phyloP scores from a whole-genome alignment of 495 filamentous ascomycete genomes.

The Chaetomium cochliodes region DNA sequence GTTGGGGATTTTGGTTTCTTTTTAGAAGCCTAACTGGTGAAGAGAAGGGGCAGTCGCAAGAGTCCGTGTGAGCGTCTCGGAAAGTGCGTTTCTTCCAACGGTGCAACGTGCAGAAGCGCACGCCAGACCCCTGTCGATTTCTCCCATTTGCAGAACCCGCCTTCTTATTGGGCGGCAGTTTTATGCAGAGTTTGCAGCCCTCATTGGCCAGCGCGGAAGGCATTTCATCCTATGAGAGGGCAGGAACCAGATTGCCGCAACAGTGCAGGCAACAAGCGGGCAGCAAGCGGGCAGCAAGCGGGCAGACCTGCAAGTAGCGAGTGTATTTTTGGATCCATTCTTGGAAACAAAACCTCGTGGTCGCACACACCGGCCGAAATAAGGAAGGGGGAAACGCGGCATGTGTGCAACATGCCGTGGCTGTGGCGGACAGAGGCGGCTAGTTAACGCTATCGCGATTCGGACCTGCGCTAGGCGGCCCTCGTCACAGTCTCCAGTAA shows the following conservation, averaged over 20 bases:
- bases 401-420: constrained; percentile 11
- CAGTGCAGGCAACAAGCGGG: background rate
- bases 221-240: constrained; percentile 9
- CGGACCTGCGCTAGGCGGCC: constrained; percentile 24
- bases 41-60: background rate
- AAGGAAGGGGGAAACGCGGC: background rate
- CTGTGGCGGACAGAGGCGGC: constrained; percentile 11
- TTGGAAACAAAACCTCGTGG: constrained; percentile 18
- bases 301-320: no score
- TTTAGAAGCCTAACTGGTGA: no score
- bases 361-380: background rate
- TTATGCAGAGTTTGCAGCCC: background rate
- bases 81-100: background rate
- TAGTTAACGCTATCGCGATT: constrained; percentile 27
- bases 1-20: constrained; percentile 3
- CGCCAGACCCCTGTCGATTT: constrained; percentile 11
- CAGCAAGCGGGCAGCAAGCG: constrained; percentile 6
- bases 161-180: constrained; percentile 1
- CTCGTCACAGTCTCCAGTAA: constrained; percentile 6
- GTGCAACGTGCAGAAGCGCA: background rate
- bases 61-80: background rate
- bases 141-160: background rate
- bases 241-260: background rate
- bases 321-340: constrained; percentile 22
- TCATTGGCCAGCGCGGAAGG: background rate